A percentile compares a stretch with the other conserved stretches of the same genome.
Conservation (phyloP, 2,329 filamentous ascomycete species). For the Trichophyton equinum region DNA sequence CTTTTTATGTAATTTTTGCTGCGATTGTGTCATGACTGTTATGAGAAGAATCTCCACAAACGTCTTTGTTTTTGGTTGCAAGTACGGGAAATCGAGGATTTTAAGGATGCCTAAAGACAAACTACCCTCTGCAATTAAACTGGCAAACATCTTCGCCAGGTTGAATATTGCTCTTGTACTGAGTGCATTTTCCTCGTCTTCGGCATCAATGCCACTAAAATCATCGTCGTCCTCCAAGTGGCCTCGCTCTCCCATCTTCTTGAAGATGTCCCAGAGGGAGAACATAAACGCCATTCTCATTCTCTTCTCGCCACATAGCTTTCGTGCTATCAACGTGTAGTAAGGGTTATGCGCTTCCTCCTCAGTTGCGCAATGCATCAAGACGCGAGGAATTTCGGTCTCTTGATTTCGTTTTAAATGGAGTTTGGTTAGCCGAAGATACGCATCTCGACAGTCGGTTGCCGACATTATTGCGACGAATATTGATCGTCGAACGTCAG, state of each 20-base stretch:
- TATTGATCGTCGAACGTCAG: conserved; percentile 74
- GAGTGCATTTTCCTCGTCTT: conserved; percentile 37
- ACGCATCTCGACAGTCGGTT: conserved; percentile 70
- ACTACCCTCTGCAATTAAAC: conserved; percentile 47
- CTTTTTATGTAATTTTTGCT: conserved; percentile 31
- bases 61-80: conserved; percentile 61
- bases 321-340: conserved; percentile 73
- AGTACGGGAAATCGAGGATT: conserved; percentile 60
- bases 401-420: conserved; percentile 76
- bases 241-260: conserved; percentile 63
- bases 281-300: conserved; percentile 79
- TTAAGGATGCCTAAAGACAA: conserved; percentile 47
- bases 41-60: conserved; percentile 75
- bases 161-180: conserved; percentile 51
- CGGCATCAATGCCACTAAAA: conserved; percentile 42
- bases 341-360: conserved; percentile 85
- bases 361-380: conserved; percentile 74
- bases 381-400: conserved; percentile 71
- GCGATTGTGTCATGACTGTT: conserved; percentile 57
- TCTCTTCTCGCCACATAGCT: conserved; percentile 53
- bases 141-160: conserved; percentile 53
- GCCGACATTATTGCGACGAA: conserved; percentile 85
- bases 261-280: conserved; percentile 73
- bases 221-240: conserved; percentile 48
- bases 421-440: conserved; percentile 65